Evolutionary conservation across 2,329 filamentous ascomycete species (phyloP).

Genomic region (Monilinia fructicola): DNA sequence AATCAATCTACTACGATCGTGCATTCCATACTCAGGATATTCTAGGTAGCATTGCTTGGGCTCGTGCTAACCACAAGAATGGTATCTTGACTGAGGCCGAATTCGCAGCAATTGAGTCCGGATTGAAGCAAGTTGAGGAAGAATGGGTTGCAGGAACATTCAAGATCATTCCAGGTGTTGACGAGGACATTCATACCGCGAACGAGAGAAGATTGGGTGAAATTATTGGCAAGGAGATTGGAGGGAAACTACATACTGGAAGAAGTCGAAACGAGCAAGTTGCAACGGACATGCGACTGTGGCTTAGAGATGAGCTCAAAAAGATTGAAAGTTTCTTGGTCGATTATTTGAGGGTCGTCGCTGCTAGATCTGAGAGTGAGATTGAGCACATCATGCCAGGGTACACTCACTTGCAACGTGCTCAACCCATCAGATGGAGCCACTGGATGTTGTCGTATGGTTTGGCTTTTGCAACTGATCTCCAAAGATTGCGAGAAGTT

Average conservation of each 20-base stretch:
- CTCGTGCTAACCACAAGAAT: slow-evolving; percentile 72
- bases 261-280: slow-evolving; percentile 90
- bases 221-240: slow-evolving; percentile 80
- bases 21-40: slow-evolving; percentile 80
- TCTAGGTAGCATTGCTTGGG: slow-evolving; percentile 76
- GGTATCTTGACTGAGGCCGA: slow-evolving; percentile 73
- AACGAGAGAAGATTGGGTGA: slow-evolving; percentile 75
- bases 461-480: slow-evolving; percentile 68
- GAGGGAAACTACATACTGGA: slow-evolving; percentile 85
- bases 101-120: slow-evolving; percentile 71
- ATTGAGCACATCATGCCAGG: slow-evolving; percentile 78
- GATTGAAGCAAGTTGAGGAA: slow-evolving; percentile 57
- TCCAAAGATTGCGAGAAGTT: slow-evolving; percentile 73
- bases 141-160: slow-evolving; percentile 56
- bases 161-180: slow-evolving; percentile 51
- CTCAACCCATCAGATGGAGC: slow-evolving; percentile 75
- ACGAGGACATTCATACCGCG: slow-evolving; percentile 66
- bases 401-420: slow-evolving; percentile 84
- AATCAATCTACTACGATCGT: slow-evolving; percentile 75
- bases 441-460: slow-evolving; percentile 80
- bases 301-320: slow-evolving; percentile 74
- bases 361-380: slow-evolving; percentile 68
- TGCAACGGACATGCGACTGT: slow-evolving; percentile 86
- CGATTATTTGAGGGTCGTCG: slow-evolving; percentile 67
- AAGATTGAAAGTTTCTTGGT: slow-evolving; percentile 68